Base-by-base conservation (phyloP, 257 asterid species). In the Parsonsia alboflavescens region DNA sequence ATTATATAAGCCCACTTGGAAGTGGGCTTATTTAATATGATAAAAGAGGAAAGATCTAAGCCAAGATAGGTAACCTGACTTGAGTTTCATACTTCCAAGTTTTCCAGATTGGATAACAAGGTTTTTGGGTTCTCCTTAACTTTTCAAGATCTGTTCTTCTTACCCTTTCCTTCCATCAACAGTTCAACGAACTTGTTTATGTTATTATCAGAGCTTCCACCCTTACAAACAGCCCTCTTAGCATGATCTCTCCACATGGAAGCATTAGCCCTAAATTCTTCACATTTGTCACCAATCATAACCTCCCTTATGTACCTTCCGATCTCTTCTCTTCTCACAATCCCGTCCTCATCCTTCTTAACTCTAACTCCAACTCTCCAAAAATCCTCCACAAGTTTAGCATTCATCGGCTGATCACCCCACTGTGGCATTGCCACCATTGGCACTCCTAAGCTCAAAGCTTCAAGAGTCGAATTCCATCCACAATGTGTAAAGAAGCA, bases 181-280 rank as follows among this genome's bases (percentile, higher is more conserved):
- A 6, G 61, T 6, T 70, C 77, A 41, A 87, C 93, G 54, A 90
- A 90, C n/a, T 87, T 86, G 76, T 89, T 65, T 1, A 89, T 83
- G 1, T 73, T 24, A 64, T 52, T 80, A 49, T 90, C 92, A 0
- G 96, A 88, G 78, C 86, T 86, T 7, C 96, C 96, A 21, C 87
- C 86, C 79, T 75, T 84, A 79, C 82, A 80, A 63, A 74, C 71
- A 26, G 76, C 76, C 45, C 42, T 58, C 24, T 56, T 57, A 24
- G 68, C 76, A 24, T 41, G 22, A 0, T 72, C 45, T 44, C 26
- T 42, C 76, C 65, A 54, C 44, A 39, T 72, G 10, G 42, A 39
- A 42, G 44, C 68, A 72, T 72, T 72, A 7, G 7, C 16, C 26
- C 49, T 72, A 57, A 57, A 15, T 72, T 58, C 68, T 24, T 56